Evolutionary conservation across 495 filamentous ascomycete genomes (phyloP).

Genomic region (Bathelium albidoporum): DNA sequence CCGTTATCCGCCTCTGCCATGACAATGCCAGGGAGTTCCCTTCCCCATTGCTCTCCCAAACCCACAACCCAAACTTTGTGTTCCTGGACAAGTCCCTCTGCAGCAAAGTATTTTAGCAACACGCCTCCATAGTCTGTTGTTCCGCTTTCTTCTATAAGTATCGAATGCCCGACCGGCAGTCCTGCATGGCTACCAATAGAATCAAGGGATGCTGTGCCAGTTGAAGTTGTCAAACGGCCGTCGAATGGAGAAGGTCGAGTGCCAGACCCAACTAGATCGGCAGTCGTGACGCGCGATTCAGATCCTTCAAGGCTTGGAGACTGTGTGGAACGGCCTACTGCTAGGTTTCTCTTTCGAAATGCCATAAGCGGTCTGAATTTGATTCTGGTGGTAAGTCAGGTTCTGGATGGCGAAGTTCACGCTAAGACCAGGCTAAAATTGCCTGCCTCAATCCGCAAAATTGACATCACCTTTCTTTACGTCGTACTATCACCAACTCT

Average conservation of each 20-base stretch:
- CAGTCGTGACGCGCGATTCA: not conserved
- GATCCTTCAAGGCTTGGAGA: not conserved
- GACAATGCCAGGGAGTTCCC: constrained; percentile 69
- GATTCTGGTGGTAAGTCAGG: no score
- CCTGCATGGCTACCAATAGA: constrained; percentile 81
- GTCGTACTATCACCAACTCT: no score
- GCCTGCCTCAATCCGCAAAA: no score
- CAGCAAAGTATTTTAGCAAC: constrained; percentile 80
- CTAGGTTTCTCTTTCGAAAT: constrained; percentile 80
- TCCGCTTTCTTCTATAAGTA: constrained; percentile 84
- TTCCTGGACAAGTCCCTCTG: constrained; percentile 86
- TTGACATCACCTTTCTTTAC: no score
- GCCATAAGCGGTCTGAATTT: constrained; percentile 52
- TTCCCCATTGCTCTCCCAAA: constrained; percentile 64
- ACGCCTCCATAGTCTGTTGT: constrained; percentile 89
- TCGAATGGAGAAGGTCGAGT: constrained; percentile 82
- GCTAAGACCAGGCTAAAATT: no score
- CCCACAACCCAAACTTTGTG: constrained; percentile 82
- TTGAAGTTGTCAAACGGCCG: constrained; percentile 81
- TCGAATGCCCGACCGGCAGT: constrained; percentile 64
- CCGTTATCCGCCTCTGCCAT: constrained; percentile 30
- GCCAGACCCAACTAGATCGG: constrained; percentile 40
- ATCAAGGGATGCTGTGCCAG: constrained; percentile 76
- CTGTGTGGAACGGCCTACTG: constrained; percentile 36
- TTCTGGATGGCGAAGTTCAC: no score